phyloP scores from a whole-genome alignment of 768 basidiomycete species.

The Macrocybe gigantea region DNA sequence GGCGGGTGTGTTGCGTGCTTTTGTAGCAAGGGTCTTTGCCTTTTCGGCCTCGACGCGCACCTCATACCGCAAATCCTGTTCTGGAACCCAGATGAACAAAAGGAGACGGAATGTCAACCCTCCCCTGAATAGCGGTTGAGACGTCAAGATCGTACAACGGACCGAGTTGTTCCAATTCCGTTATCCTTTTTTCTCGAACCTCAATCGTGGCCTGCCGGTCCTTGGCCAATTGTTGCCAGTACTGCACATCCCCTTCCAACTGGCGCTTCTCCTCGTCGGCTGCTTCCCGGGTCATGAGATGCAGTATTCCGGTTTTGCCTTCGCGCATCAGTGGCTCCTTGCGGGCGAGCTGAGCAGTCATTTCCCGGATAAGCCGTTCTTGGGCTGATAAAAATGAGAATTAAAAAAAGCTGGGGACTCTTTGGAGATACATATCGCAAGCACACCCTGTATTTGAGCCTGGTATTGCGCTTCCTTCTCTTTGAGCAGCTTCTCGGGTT shows the following conservation, averaged over 20 bases:
- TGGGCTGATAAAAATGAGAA: conserved; percentile 37
- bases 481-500: conserved; percentile 52
- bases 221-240: conserved; percentile 36
- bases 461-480: conserved; percentile 47
- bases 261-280: conserved; percentile 62
- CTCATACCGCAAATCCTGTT: conserved; percentile 44
- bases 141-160: conserved; percentile 9
- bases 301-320: conserved; percentile 45
- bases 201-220: conserved; percentile 34
- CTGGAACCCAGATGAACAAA: conserved; percentile 23
- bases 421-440: background rate
- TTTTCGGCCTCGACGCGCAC: conserved; percentile 50
- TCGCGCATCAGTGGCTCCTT: conserved; percentile 48
- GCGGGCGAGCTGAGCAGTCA: conserved; percentile 47
- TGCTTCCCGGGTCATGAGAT: conserved; percentile 68
- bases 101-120: background rate
- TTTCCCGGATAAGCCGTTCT: conserved; percentile 47
- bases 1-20: conserved; percentile 34
- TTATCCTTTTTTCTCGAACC: conserved; percentile 40
- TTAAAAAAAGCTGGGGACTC: background rate
- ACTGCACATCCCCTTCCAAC: conserved; percentile 41
- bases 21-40: conserved; percentile 36
- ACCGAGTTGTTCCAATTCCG: conserved; percentile 45
- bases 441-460: conserved; percentile 44
- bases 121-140: conserved; percentile 1